These are phyloP conservation scores for Phytomonas sp. DNA, from an alignment of 208 protist genomes.

Conservation along the genomic window DNA sequence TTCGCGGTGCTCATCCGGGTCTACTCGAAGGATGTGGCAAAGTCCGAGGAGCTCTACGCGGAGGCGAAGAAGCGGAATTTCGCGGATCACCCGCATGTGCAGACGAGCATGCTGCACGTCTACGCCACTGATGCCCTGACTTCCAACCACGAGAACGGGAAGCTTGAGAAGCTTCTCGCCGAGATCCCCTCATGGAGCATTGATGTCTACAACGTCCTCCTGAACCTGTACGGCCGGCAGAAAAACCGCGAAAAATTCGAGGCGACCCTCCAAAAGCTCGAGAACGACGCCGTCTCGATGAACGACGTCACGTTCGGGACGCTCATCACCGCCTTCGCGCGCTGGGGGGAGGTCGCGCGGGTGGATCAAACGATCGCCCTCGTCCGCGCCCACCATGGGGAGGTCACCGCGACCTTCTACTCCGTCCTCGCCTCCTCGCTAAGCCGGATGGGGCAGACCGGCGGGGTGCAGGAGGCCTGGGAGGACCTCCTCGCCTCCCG, in stretches of 20 bases:
- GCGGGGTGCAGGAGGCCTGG: constrained; percentile 79
- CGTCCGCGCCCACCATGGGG: constrained; percentile 63
- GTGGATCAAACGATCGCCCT: constrained; percentile 70
- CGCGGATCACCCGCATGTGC: constrained; percentile 73
- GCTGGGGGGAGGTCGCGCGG: constrained; percentile 56
- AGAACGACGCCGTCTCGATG: constrained; percentile 58
- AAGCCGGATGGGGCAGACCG: constrained; percentile 61
- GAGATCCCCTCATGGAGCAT: constrained; percentile 49
- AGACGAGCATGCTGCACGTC: constrained; percentile 74
- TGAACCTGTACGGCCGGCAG: constrained; percentile 71
- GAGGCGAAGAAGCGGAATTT: constrained; percentile 58
- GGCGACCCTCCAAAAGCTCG: constrained; percentile 67
- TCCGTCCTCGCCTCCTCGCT: constrained; percentile 80
- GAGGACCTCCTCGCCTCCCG: constrained; percentile 74
- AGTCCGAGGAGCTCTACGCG: constrained; percentile 37
- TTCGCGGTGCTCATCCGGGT: constrained; percentile 77
- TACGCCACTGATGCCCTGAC: constrained; percentile 17
- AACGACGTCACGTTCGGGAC: constrained; percentile 89
- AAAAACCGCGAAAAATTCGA: constrained; percentile 55
- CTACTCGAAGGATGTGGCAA: constrained; percentile 31
- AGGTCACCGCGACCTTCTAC: constrained; percentile 76
- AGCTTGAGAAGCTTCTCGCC: constrained; percentile 45
- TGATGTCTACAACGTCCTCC: constrained; percentile 82
- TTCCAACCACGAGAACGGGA: constrained; percentile 3
- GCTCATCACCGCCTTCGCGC: constrained; percentile 76